Evolutionary conservation across 169 alveolate genomes (phyloP), one percentile per base, ranked within the genome.

Genomic region (Toxoplasma gondii): DNA sequence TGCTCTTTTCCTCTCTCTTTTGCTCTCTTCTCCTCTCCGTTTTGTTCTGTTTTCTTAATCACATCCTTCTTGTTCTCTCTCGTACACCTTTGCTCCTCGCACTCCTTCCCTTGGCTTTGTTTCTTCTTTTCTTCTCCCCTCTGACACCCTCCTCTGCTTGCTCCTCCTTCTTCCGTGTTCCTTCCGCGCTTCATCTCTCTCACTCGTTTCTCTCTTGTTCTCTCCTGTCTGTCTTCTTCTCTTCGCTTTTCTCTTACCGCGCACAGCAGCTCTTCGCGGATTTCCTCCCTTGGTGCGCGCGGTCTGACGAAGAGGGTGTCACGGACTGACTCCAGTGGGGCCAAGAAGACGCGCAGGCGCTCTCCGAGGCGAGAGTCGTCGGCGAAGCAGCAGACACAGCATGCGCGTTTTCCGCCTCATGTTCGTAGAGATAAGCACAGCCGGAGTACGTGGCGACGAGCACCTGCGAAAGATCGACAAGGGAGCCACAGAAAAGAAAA

Each of bases 401-500:
- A 74, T 9, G 84, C 84, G 44, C 19, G 84, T 74, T 19, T 22
- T 12, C 19, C 1, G 41, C 84, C 1, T 27, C 44, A n/a, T 31
- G 43, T n/a, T 74, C 84, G 84, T 74, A 74, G 27, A 74, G 39
- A 19, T 74, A 74, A 16, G 84, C 84, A 44, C 84, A 74, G 27
- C 84, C 84, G n/a, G 84, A 31, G 84, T 74, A 74, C 2, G 84
- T 74, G 17, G 84, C 84, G 31, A 74, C 84, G 27, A 74, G 84
- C 38, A 74, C 43, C 84, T 74, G 84, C 24, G 41, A 69, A 10
- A 17, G 10, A 69, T 10, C 5, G 19, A 24, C n/a, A 17, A 49
- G 58, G 12, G 58, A 49, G 4, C 58, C 22, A 49, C 4, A 49
- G 22, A 12, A 49, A 12, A 49, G 58, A 49, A 49, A 12, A 49